A percentile compares a stretch with the other conserved stretches of the same genome.
Conservation (phyloP, 257 asterid genomes). For the Plantago elongata region DNA sequence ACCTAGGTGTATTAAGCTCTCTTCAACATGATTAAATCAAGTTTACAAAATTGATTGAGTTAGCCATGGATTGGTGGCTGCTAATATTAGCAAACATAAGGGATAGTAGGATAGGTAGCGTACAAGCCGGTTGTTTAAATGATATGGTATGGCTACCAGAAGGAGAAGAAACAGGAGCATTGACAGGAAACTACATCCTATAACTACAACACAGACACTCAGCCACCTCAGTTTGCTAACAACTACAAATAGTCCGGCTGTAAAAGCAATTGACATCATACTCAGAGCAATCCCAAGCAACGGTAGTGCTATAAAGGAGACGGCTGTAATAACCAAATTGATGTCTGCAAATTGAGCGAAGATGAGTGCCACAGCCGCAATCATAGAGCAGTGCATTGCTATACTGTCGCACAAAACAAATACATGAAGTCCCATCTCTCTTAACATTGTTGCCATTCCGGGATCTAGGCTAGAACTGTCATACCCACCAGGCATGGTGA, state of each 20-base stretch:
- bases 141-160: conserved; percentile 8
- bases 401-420: conserved; percentile 34
- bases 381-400: conserved; percentile 33
- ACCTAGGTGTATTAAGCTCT: no score
- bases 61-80: neutral
- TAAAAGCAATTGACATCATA: conserved; percentile 41
- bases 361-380: conserved; percentile 29
- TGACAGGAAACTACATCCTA: conserved; percentile 20
- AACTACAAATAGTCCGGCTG: conserved; percentile 28
- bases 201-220: conserved; percentile 19
- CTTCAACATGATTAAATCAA: no score
- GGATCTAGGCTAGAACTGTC: conserved; percentile 13
- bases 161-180: conserved; percentile 15
- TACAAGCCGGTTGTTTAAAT: conserved; percentile 12
- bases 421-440: conserved; percentile 22
- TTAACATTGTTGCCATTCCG: conserved; percentile 38
- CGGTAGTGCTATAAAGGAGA: conserved; percentile 24
- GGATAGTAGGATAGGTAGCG: conserved; percentile 27
- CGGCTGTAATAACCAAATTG: conserved; percentile 12
- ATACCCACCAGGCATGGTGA: conserved; percentile 42
- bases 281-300: conserved; percentile 26
- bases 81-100: conserved; percentile 16
- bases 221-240: conserved; percentile 37
- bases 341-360: conserved; percentile 40
- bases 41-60: no score